phyloP scores from a whole-genome alignment of 2,329 filamentous ascomycete species.

The Parastagonospora nodorum region DNA sequence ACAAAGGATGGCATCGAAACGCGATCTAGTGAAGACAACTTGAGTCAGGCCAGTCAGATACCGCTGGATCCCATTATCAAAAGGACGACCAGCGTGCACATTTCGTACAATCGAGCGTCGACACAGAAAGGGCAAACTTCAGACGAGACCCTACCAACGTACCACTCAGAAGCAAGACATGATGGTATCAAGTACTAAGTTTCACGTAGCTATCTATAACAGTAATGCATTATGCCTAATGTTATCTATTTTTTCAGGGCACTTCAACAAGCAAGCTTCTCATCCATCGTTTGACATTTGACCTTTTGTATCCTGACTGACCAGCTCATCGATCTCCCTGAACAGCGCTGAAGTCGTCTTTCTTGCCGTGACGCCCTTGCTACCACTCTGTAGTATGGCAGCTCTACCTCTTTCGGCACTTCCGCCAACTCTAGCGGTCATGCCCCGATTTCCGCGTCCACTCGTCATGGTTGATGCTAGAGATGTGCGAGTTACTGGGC shows the following conservation, averaged over 20 bases:
- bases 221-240: too few species aligned
- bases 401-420: neutral
- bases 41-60: constrained; percentile 12
- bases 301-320: constrained; percentile 13
- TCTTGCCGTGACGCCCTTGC: constrained; percentile 1
- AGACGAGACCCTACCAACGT: neutral
- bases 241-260: too few species aligned
- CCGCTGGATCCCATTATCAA: constrained; percentile 13
- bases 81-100: constrained; percentile 10
- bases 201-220: too few species aligned
- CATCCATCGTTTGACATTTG: neutral
- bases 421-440: constrained; percentile 11
- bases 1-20: constrained; percentile 4
- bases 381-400: neutral
- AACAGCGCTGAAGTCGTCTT: constrained; percentile 34
- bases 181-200: neutral
- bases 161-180: neutral
- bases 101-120: neutral
- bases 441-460: constrained; percentile 17
- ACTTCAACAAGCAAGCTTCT: neutral
- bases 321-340: constrained; percentile 35
- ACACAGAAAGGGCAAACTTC: neutral
- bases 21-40: constrained; percentile 9
- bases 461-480: constrained; percentile 29
- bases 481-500: constrained; percentile 6